Conservation (phyloP, 1,139 yeast species). For the Yamadazyma spencermartinsiae region DNA sequence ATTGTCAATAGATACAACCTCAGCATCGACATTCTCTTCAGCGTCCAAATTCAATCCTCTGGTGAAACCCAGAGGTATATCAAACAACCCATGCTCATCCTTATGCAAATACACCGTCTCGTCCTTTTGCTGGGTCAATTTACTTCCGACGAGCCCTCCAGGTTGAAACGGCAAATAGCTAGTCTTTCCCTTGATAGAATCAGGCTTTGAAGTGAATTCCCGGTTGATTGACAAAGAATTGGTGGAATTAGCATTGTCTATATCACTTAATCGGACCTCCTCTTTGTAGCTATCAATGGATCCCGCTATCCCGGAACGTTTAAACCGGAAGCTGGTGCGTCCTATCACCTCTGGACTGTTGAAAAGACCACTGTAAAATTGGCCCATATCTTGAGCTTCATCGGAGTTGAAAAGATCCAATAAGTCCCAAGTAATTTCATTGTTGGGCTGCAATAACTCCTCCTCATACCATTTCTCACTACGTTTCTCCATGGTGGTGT, state of each 20-base stretch:
- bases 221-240: slow-evolving; percentile 76
- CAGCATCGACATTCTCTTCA: slow-evolving; percentile 14
- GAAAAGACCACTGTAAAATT: slow-evolving; percentile 44
- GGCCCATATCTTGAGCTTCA: slow-evolving; percentile 34
- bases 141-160: slow-evolving; percentile 66
- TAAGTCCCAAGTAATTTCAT: slow-evolving; percentile 57
- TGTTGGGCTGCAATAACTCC: slow-evolving; percentile 49
- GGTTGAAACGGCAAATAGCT: slow-evolving; percentile 89
- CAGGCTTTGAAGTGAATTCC: slow-evolving; percentile 61
- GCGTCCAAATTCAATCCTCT: slow-evolving; percentile 56
- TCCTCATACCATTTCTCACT: slow-evolving; percentile 13
- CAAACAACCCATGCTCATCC: slow-evolving; percentile 74
- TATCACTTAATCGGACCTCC: slow-evolving; percentile 51
- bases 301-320: slow-evolving; percentile 77
- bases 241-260: slow-evolving; percentile 56
- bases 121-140: slow-evolving; percentile 27
- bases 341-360: slow-evolving; percentile 52
- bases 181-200: slow-evolving; percentile 68
- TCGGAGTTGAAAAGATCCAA: slow-evolving; percentile 52
- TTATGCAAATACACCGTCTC: slow-evolving; percentile 54
- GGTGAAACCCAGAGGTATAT: slow-evolving; percentile 77
- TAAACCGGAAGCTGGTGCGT: slow-evolving; percentile 60
- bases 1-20: slow-evolving; percentile 11
- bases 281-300: slow-evolving; percentile 63
- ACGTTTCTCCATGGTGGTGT: too few relatives aligned